phyloP scores from a whole-genome alignment of 805 yeast species.

The Candida hungchunana region DNA sequence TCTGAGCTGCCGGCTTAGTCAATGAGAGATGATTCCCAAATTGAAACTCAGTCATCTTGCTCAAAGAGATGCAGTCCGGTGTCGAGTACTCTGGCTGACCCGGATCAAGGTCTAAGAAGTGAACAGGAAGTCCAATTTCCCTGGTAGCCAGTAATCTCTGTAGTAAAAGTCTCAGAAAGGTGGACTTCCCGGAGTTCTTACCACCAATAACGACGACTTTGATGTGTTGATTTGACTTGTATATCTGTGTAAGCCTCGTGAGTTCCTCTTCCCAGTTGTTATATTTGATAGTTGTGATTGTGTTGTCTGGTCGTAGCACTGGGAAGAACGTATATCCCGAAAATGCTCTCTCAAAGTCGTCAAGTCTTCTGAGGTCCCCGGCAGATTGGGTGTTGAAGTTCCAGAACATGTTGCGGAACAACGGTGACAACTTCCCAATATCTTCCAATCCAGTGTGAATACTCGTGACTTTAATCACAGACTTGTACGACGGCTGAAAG shows the following conservation, averaged over 20 bases:
- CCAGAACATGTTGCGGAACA: slow-evolving; percentile 40
- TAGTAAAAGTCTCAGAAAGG: slow-evolving; percentile 51
- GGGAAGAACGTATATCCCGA: slow-evolving; percentile 37
- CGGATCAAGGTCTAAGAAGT: slow-evolving; percentile 76
- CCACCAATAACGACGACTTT: slow-evolving; percentile 37
- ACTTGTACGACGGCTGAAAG: slow-evolving; percentile 36
- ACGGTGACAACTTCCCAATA: slow-evolving; percentile 40
- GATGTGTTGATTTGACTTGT: slow-evolving; percentile 25
- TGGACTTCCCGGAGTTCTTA: slow-evolving; percentile 81
- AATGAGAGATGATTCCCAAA: slow-evolving; percentile 33
- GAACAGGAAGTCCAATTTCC: slow-evolving; percentile 32
- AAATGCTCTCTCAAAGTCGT: slow-evolving; percentile 27
- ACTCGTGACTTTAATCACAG: slow-evolving; percentile 38
- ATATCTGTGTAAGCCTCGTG: slow-evolving; percentile 36
- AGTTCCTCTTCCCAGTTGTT: slow-evolving; percentile 35
- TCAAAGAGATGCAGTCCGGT: slow-evolving; percentile 67
- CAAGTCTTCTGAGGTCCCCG: slow-evolving; percentile 13
- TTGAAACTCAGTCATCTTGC: slow-evolving; percentile 29
- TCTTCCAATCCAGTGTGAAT: slow-evolving; percentile 41
- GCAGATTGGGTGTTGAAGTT: slow-evolving; percentile 15
- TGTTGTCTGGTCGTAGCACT: slow-evolving; percentile 26
- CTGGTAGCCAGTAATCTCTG: slow-evolving; percentile 39
- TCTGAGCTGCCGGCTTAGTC: slow-evolving; percentile 11
- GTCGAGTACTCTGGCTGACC: slow-evolving; percentile 79
- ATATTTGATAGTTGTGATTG: slow-evolving; percentile 18